phyloP scores from a whole-genome alignment of 352 stramenopile species.

The Globisporangium cystogenes region DNA sequence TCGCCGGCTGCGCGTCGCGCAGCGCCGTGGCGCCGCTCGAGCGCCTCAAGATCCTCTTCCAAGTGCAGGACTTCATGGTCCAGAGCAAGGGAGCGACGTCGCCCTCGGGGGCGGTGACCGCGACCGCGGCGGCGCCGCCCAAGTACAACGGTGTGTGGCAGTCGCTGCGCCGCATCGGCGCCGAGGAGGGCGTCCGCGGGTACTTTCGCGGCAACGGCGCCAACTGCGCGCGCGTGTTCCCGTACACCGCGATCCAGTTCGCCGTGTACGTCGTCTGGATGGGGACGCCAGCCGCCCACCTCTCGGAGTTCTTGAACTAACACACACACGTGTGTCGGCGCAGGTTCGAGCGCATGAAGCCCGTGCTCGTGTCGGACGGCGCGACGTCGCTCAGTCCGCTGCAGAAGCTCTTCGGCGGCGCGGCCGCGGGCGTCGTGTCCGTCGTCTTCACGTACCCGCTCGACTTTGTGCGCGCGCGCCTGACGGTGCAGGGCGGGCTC shows the following conservation, averaged over 20 bases:
- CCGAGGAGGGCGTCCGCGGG: slow-evolving; percentile 49
- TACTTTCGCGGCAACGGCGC: slow-evolving; percentile 80
- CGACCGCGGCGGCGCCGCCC: no score
- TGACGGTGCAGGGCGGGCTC: slow-evolving; percentile 67
- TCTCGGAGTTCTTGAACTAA: no score
- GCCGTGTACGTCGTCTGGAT: no score
- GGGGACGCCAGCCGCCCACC: no score
- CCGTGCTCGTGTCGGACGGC: slow-evolving; percentile 33
- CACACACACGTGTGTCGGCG: no score
- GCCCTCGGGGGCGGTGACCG: no score
- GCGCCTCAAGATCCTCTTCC: slow-evolving; percentile 83
- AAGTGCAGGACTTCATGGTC: slow-evolving; percentile 78
- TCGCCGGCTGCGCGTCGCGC: no score
- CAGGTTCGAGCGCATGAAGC: slow-evolving; percentile 58
- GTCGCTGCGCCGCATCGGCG: background rate
- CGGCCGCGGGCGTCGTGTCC: slow-evolving; percentile 76
- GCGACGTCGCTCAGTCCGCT: slow-evolving; percentile 32
- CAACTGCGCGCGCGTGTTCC: slow-evolving; percentile 78
- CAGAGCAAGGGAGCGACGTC: slow-evolving; percentile 24
- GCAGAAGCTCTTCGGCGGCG: slow-evolving; percentile 59
- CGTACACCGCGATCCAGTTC: slow-evolving; percentile 79
- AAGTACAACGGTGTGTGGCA: no score
- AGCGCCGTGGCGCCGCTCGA: slow-evolving; percentile 77
- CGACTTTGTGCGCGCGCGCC: slow-evolving; percentile 76
- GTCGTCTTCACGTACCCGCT: slow-evolving; percentile 85